Conservation (phyloP, 1,139 yeast genomes). For the Suhomyces terraborum region DNA sequence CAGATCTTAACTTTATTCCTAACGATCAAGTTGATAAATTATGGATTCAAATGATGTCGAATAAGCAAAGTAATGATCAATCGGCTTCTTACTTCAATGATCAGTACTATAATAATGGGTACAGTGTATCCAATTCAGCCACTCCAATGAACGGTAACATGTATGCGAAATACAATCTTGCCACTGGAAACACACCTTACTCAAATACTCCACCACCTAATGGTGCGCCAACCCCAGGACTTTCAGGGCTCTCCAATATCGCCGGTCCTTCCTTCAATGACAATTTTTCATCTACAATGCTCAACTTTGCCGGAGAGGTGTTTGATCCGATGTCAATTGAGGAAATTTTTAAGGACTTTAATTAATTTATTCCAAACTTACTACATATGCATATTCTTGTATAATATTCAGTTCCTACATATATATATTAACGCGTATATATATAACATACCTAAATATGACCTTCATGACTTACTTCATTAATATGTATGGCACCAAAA, state of each 20-base stretch:
- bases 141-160: background rate
- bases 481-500: too few relatives aligned
- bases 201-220: background rate
- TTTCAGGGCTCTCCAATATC: background rate
- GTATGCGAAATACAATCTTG: background rate
- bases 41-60: slow-evolving; percentile 35
- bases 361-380: background rate
- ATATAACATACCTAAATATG: too few relatives aligned
- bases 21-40: slow-evolving; percentile 29
- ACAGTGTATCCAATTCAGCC: background rate
- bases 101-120: background rate
- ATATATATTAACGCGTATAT: too few relatives aligned
- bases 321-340: slow-evolving; percentile 15
- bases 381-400: slow-evolving; percentile 1
- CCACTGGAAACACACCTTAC: background rate
- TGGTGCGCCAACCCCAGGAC: slow-evolving; percentile 1
- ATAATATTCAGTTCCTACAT: slow-evolving; percentile 8
- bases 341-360: slow-evolving; percentile 16
- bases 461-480: slow-evolving; percentile 1
- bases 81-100: slow-evolving; percentile 4
- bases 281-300: background rate
- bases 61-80: slow-evolving; percentile 19
- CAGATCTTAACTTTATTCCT: slow-evolving; percentile 17
- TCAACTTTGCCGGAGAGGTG: slow-evolving; percentile 8
- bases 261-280: background rate